These are phyloP conservation scores for Skeletonema menzelii DNA, from an alignment of 108 stramenopile genomes.

Conservation along the genomic window DNA sequence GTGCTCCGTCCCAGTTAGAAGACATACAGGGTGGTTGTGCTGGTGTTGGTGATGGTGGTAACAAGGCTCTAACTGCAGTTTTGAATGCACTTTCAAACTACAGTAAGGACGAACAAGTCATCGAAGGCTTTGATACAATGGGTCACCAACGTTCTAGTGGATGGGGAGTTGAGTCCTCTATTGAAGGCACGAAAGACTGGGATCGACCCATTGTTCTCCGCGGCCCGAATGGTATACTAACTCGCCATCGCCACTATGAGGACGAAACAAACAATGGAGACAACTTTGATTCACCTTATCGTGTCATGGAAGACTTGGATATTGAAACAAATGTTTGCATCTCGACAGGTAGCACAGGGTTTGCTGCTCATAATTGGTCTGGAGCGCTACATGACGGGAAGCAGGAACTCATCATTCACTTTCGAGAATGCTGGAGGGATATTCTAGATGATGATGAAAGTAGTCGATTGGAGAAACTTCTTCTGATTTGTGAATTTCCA, in stretches of 20 bases:
- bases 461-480: slow-evolving; percentile 52
- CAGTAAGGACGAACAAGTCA: slow-evolving; percentile 51
- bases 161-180: slow-evolving; percentile 44
- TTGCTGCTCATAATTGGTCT: slow-evolving; percentile 56
- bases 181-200: slow-evolving; percentile 39
- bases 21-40: neutral
- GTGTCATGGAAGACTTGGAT: slow-evolving; percentile 66
- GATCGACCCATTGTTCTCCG: slow-evolving; percentile 71
- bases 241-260: slow-evolving; percentile 18
- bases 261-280: slow-evolving; percentile 10
- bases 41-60: neutral
- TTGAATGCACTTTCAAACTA: slow-evolving; percentile 81
- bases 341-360: slow-evolving; percentile 46
- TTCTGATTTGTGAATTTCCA: slow-evolving; percentile 78
- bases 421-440: slow-evolving; percentile 59
- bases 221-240: slow-evolving; percentile 70
- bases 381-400: slow-evolving; percentile 62
- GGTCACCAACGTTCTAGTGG: slow-evolving; percentile 9
- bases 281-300: slow-evolving; percentile 31
- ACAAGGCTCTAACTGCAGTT: slow-evolving; percentile 45
- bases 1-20: slow-evolving; percentile 19
- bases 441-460: slow-evolving; percentile 67
- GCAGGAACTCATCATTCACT: slow-evolving; percentile 55
- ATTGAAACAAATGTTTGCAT: slow-evolving; percentile 24
- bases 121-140: neutral